Base-by-base conservation (phyloP, 2,329 filamentous ascomycete species). In the Scleromitrula shiraiana region DNA sequence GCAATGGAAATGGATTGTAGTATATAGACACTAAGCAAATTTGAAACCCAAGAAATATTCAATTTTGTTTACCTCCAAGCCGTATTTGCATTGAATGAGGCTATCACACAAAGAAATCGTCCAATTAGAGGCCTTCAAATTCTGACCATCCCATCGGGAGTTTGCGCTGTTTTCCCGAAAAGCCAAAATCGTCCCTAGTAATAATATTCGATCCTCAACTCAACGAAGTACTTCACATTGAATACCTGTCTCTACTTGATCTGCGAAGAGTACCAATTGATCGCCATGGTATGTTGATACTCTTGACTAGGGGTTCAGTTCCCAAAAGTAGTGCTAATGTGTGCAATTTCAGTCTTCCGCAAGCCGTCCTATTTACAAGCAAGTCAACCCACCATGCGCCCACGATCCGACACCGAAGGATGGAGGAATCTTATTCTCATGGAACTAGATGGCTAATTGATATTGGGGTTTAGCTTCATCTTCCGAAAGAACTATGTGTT, bases 401-500 rank as follows among this genome's bases (percentile, higher is more conserved):
- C 45, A 40, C 26, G 15, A 50, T 14, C 7, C 7, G 12, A 22
- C 15, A n/a, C 8, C 19, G 8, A 20, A 20, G 5, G 10, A 8
- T 9, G n/a, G 20, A 24, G 36, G 17, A 15, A 37, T 14, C 9
- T 30, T 29, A 15, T 15, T 14, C 9, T 30, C 23, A 15, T 15
- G 15, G 12, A 12, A 22, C 9, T 23, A 7, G 27, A 46, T 46
- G 3, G 41, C 60, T 61, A 42, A 58, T 38, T 23, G 7, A 24
- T 20, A 12, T 38, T 4, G 35, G 2, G 4, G 30, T 52, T 58
- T 70, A 97, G 93, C 75, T 70, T 80, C 65, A 64, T 97, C 60
- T 83, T 97, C 76, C 83, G 85, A 70, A 83, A 78, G 67, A 98
- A 98, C 77, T 84, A 78, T 62, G 76, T 85, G 67, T 95, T 95